Conservation (phyloP, 495 filamentous ascomycete genomes). For the Hyaloscypha variabilis region DNA sequence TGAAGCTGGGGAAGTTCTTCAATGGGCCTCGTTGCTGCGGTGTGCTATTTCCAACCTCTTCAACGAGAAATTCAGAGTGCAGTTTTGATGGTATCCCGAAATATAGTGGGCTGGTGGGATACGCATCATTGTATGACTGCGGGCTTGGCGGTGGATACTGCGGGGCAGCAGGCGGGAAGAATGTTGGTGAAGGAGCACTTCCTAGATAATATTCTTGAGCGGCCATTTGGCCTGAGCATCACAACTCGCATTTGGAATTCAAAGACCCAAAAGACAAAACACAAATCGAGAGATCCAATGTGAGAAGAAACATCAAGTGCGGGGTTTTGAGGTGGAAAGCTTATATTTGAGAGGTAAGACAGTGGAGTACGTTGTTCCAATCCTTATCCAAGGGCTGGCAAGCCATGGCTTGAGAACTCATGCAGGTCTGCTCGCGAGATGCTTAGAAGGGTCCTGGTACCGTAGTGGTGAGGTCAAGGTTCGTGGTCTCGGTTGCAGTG, state of each 20-base stretch:
- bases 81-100: neutral
- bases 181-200: neutral
- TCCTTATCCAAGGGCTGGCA: neutral
- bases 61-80: neutral
- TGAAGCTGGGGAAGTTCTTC: neutral
- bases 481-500: neutral
- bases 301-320: neutral
- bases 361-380: neutral
- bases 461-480: neutral
- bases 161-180: neutral
- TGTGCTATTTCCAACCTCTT: neutral
- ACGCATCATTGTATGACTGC: neutral
- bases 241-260: neutral
- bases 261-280: neutral
- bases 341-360: neutral
- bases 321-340: neutral
- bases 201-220: neutral
- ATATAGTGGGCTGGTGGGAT: neutral
- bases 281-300: neutral
- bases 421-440: neutral
- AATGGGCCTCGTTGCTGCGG: neutral
- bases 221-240: neutral
- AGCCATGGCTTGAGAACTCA: neutral
- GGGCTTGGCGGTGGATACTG: neutral
- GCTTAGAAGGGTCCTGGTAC: no score